Conservation (phyloP, 1,139 yeast species). For the Komagataea norvegica region DNA sequence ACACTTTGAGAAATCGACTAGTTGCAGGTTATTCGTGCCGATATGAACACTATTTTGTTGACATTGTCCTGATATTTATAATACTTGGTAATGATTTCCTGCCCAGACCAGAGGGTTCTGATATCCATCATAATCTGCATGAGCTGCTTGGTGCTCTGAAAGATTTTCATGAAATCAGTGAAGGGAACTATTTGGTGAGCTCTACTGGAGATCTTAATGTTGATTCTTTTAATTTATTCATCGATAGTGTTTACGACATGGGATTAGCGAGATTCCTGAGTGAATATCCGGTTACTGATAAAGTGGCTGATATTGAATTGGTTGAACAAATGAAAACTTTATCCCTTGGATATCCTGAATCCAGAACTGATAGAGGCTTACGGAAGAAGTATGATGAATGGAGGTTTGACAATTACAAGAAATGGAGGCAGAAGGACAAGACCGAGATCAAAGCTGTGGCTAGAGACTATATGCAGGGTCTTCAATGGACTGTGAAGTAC, state of each 20-base stretch:
- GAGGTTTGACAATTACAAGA: conserved; percentile 2
- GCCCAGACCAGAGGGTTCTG: conserved; percentile 13
- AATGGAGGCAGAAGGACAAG: background rate
- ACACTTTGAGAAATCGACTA: conserved; percentile 4
- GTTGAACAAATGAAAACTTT: no score
- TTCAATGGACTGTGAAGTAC: conserved; percentile 18
- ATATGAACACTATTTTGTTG: conserved; percentile 4
- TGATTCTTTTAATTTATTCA: background rate
- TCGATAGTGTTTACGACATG: background rate
- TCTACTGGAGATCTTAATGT: background rate
- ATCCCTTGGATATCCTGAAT: no score
- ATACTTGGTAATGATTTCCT: conserved; percentile 24
- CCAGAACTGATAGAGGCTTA: no score
- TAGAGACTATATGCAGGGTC: conserved; percentile 10
- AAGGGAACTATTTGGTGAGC: background rate
- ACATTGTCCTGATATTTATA: conserved; percentile 14
- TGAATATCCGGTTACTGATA: no score
- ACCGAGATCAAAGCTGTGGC: conserved; percentile 4
- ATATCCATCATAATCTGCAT: background rate
- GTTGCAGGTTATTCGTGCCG: background rate
- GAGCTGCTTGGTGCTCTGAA: background rate
- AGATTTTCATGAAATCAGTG: background rate
- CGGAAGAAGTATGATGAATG: background rate
- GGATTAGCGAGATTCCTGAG: background rate
- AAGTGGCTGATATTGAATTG: no score